phyloP scores from a whole-genome alignment of 75 land plant species.

The Larix kaempferi region DNA sequence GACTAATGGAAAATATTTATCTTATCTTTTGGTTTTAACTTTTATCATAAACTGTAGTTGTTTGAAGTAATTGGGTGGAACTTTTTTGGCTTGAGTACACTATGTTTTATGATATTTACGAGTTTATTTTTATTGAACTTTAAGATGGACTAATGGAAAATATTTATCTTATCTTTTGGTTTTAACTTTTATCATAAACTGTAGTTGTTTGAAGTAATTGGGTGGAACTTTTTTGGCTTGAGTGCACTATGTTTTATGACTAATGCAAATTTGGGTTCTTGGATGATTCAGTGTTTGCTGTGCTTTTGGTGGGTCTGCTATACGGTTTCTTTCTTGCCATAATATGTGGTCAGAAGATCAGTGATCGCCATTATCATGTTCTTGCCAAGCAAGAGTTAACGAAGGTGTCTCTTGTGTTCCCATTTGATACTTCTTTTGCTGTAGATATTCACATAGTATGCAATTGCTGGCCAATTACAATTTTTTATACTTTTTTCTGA shows the following conservation, averaged over 20 bases:
- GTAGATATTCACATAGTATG: background rate
- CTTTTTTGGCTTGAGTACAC: too few relatives aligned
- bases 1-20: too few relatives aligned
- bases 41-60: too few relatives aligned
- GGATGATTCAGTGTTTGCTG: constrained; percentile 52
- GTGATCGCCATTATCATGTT: constrained; percentile 87
- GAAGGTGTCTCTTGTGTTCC: constrained; percentile 44
- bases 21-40: too few relatives aligned
- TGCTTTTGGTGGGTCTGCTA: constrained; percentile 82
- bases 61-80: too few relatives aligned
- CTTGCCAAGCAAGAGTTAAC: constrained; percentile 96
- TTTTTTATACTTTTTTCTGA: background rate
- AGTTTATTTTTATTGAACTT: background rate
- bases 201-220: background rate
- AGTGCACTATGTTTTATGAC: background rate
- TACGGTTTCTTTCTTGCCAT: constrained; percentile 98
- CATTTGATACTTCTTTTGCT: background rate
- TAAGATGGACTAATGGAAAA: background rate
- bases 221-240: background rate
- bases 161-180: background rate
- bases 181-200: background rate
- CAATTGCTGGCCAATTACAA: background rate
- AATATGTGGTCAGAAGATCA: constrained; percentile 91
- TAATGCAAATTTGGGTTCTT: constrained; percentile 1
- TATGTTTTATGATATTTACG: too few relatives aligned